Percentiles rank a stretch among this genome's conserved stretches.
phyloP scores from a whole-genome alignment of 371 early-diverging fungal species.

The Rhizomucor pusillus region DNA sequence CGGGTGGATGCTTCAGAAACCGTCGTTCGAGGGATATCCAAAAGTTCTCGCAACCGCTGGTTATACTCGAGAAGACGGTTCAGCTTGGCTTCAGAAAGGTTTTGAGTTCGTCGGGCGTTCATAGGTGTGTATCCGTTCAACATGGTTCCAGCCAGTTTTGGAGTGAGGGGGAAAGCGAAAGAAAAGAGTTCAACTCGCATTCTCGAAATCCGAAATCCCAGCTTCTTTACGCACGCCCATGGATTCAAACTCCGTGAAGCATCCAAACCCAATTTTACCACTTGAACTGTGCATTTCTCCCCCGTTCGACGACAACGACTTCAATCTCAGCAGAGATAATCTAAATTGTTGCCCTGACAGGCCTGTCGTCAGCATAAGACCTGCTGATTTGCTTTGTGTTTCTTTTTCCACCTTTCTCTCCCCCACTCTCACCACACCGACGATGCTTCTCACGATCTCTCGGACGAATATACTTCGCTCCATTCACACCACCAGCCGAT shows the following conservation, averaged over 20 bases:
- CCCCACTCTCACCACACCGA: constrained; percentile 2
- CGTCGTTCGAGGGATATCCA: constrained; percentile 76
- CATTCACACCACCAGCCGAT: constrained; percentile 2
- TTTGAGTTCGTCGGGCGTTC: constrained; percentile 21
- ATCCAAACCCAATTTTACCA: neutral
- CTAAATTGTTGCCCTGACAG: neutral
- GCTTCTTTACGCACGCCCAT: neutral
- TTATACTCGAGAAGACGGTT: constrained; percentile 76
- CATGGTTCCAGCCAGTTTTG: neutral
- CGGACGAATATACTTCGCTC: constrained; percentile 11
- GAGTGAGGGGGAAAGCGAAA: neutral
- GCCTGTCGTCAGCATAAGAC: neutral
- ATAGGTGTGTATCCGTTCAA: constrained; percentile 7
- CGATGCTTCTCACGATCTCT: constrained; percentile 19
- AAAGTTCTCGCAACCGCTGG: constrained; percentile 73
- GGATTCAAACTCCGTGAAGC: constrained; percentile 1
- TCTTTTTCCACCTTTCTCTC: constrained; percentile 4
- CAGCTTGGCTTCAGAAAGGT: constrained; percentile 71
- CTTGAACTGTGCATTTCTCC: neutral
- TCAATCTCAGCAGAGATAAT: neutral
- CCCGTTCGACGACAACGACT: too few species aligned
- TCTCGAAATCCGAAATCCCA: neutral
- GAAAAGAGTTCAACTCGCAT: neutral
- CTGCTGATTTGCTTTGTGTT: too few species aligned
- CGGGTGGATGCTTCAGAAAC: constrained; percentile 70